A percentile compares a stretch with the other conserved stretches of the same genome.
Conservation (phyloP, 2,329 filamentous ascomycete species). For the Acrocalymma vagum region DNA sequence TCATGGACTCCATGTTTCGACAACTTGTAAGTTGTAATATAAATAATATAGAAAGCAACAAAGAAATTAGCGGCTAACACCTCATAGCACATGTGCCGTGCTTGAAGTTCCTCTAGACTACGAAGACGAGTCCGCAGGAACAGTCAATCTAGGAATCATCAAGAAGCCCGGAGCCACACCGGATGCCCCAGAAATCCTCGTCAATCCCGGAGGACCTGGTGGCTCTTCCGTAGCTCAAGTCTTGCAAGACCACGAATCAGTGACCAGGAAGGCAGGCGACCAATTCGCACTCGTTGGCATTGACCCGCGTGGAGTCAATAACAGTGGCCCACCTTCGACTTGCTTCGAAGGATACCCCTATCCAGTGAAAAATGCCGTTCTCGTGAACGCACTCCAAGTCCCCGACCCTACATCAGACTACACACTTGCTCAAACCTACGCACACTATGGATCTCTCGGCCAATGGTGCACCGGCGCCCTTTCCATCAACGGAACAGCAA, state of each 20-base stretch:
- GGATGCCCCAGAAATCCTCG: constrained; percentile 21
- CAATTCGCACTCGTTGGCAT: constrained; percentile 46
- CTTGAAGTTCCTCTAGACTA: constrained; percentile 32
- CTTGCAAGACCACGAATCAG: not conserved
- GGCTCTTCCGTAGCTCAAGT: constrained; percentile 36
- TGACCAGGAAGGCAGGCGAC: constrained; percentile 7
- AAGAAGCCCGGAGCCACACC: constrained; percentile 14
- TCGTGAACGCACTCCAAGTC: constrained; percentile 7
- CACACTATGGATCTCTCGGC: constrained; percentile 18
- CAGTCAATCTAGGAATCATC: constrained; percentile 21
- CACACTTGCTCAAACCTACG: constrained; percentile 18
- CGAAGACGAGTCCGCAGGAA: constrained; percentile 16
- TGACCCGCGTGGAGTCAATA: constrained; percentile 38
- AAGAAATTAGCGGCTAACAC: not conserved
- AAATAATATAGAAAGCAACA: not conserved
- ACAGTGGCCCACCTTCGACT: constrained; percentile 16
- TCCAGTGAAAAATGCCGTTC: constrained; percentile 10
- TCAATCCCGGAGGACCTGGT: constrained; percentile 38
- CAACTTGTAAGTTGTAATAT: constrained; percentile 3
- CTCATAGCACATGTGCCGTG: constrained; percentile 16
- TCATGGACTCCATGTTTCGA: constrained; percentile 15
- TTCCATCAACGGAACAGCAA: constrained; percentile 26
- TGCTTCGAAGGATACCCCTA: constrained; percentile 15
- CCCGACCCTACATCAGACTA: constrained; percentile 11
- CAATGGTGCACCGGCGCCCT: constrained; percentile 26